These are phyloP conservation scores for Amanita molliuscula DNA, from an alignment of 768 basidiomycete genomes.

Conservation along the genomic window DNA sequence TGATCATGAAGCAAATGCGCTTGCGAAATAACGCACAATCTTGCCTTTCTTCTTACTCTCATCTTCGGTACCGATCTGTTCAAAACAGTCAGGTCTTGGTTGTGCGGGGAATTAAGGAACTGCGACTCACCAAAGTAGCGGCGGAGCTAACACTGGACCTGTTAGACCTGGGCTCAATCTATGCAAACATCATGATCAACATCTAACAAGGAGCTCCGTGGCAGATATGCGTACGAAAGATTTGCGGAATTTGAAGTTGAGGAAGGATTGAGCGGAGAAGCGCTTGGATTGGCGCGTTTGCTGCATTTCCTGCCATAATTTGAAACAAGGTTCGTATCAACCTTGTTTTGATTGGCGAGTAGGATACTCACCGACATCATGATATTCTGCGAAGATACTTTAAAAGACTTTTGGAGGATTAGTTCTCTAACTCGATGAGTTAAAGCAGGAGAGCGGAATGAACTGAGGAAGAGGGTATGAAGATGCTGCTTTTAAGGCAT, in stretches of 20 bases:
- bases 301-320: too few relatives aligned
- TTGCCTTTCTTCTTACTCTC: neutral
- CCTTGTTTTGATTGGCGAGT: neutral
- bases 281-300: too few relatives aligned
- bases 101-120: neutral
- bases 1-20: too few relatives aligned
- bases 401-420: neutral
- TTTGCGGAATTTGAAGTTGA: neutral
- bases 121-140: neutral
- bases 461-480: neutral
- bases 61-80: neutral
- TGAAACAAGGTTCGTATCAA: too few relatives aligned
- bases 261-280: neutral
- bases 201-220: neutral
- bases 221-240: neutral
- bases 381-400: neutral
- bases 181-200: neutral
- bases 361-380: neutral
- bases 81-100: neutral
- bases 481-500: neutral
- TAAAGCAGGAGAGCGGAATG: neutral
- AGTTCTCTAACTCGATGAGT: neutral
- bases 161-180: neutral
- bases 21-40: neutral
- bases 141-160: neutral